Percentiles rank a stretch among this genome's conserved stretches.
Conservation (phyloP, 768 basidiomycete species). For the Austroboletus eburneus region DNA sequence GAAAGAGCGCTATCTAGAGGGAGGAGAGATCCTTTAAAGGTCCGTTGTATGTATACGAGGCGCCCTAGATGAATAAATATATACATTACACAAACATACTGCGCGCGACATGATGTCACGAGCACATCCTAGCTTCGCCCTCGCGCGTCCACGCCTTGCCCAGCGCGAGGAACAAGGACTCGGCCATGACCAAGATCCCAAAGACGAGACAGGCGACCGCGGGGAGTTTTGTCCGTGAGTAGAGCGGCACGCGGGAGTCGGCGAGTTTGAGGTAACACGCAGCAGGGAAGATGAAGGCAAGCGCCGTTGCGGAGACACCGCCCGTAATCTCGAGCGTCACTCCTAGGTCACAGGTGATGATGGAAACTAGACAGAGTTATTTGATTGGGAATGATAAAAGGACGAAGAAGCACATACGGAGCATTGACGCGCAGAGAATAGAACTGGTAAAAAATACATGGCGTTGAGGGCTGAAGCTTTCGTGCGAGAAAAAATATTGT, state of each 20-base stretch:
- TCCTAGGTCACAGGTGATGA: conserved; percentile 95
- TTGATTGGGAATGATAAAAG: neutral
- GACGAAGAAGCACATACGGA: conserved; percentile 57
- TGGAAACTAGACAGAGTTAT: conserved; percentile 57
- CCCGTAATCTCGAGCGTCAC: conserved; percentile 97
- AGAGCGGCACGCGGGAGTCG: conserved; percentile 54
- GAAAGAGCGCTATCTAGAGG: conserved; percentile 5
- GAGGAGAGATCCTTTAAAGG: neutral
- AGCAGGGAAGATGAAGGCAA: conserved; percentile 91
- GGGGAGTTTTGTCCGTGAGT: conserved; percentile 68
- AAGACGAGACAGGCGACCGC: conserved; percentile 71
- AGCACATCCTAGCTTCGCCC: conserved; percentile 69
- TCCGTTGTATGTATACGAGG: conserved; percentile 2
- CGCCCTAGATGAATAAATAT: conserved; percentile 19
- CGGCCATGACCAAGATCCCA: conserved; percentile 70
- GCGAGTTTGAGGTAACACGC: conserved; percentile 79
- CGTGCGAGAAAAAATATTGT: conserved; percentile 91
- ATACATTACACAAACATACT: conserved; percentile 9
- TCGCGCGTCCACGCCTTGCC: conserved; percentile 73
- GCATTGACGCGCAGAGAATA: conserved; percentile 77
- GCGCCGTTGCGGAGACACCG: conserved; percentile 87
- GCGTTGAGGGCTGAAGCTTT: conserved; percentile 73
- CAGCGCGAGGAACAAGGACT: conserved; percentile 74
- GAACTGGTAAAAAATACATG: conserved; percentile 89
- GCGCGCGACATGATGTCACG: conserved; percentile 37